Base-by-base conservation (phyloP, 352 stramenopile species). In the Globisporangium emineosum region DNA sequence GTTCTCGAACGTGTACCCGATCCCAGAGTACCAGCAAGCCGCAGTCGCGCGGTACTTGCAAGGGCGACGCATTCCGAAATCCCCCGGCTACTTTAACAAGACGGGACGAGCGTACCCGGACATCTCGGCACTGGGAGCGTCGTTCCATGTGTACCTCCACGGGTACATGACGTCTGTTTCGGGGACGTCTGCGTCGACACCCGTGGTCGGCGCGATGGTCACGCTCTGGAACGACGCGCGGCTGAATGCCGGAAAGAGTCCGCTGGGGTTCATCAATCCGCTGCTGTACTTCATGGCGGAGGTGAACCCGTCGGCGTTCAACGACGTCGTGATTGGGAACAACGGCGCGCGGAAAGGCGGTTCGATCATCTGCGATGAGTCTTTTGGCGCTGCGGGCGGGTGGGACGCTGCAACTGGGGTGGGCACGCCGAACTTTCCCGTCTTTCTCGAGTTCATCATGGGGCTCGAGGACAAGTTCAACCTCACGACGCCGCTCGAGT, bases 361-460 rank as follows among this genome's bases (percentile, higher is more conserved):
- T 3, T 35, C 47, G 9, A 53, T 65, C 21, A 65, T 83, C n/a
- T 97, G 89, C 55, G 56, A 75, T 8, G 70, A 94, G 27, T 93
- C 85, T 15, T 98, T 97, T 60, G 80, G 78, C 43, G 91, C 93
- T 30, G 68, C 83, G 7, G 71, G 69, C 32, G 92, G 92, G 3
- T 98, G 91, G 91, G 93, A 98, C 66, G 86, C 93, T 0, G 83
- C 79, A 2, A 91, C 91, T 1, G 93, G 93, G 7, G 73, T 96
- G 3, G 91, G 91, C 3, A 92, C 83, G 12, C 84, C 89, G 27
- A 93, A 97, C 67, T 97, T 96, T 56, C 62, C 70, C 12, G 66
- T 88, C 17, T 88, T 93, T 33, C 69, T 68, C 7, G 65, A 80
- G 35, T 89, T 90, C 45, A 72, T 93, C 27, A 58, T 66, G 3